Base-by-base conservation (phyloP, 2,329 filamentous ascomycete species). In the Xylaria sp. region DNA sequence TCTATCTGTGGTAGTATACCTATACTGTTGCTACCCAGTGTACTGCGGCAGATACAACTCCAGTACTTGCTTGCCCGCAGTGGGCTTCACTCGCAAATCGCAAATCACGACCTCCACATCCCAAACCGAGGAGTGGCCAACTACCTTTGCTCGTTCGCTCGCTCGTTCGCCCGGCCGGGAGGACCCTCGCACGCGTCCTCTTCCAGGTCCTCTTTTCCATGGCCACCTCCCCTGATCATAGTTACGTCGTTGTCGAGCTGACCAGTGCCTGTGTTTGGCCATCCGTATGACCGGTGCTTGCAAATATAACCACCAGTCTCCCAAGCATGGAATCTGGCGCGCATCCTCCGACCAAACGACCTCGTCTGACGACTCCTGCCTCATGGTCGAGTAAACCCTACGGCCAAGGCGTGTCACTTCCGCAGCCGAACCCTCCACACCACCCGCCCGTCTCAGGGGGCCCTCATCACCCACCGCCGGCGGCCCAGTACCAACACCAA, bases 311-410 rank as follows among this genome's bases (percentile, higher is more conserved):
- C 69, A 63, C 62, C 66, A 63, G 63, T 66, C 64, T 77, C 76
- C 76, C 79, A 80, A 87, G 81, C 84, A 90, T 90, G 88, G 88
- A 90, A 82, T 82, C 82, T 82, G 85, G 83, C 80, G 84, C 80
- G 81, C 86, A 86, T 77, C 87, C 89, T 77, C 87, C 89, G 77
- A 81, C 80, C 77, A 90, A 90, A 83, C 87, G 88, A 78, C 85
- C 85, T 79, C 87, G 88, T 81, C 82, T 89, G 74, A 81, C 80
- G 74, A 80, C 80, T 76, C 79, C 77, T 80, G 79, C 83, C 78
- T 85, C 85, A 78, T 83, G 82, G 83, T 78, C 81, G 79, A 80
- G 81, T 74, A 82, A 82, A 80, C 9, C 65, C 8, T 56, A 67
- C 61, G 70, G 68, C 25, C 80, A 82, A 81, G 78, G 80, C 73